These are phyloP conservation scores for Teunomyces barrocoloradensis DNA, from an alignment of 805 yeast species.

Conservation along the genomic window DNA sequence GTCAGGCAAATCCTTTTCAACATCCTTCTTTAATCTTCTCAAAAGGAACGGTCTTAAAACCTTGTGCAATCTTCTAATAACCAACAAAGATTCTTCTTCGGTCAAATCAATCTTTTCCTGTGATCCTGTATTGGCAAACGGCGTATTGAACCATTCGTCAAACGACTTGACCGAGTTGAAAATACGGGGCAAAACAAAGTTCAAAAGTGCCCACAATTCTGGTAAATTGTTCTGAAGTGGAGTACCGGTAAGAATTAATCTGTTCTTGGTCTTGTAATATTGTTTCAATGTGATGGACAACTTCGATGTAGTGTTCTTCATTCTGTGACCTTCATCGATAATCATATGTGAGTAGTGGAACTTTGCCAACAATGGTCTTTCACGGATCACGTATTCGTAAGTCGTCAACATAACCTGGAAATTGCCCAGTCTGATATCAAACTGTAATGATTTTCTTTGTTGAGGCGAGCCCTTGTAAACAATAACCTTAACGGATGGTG, in stretches of 20 bases:
- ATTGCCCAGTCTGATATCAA: slow-evolving; percentile 62
- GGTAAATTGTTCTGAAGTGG: slow-evolving; percentile 84
- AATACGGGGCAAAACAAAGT: slow-evolving; percentile 78
- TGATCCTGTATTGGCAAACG: slow-evolving; percentile 80
- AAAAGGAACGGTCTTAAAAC: slow-evolving; percentile 81
- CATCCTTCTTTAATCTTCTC: slow-evolving; percentile 83
- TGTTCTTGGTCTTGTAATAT: slow-evolving; percentile 70
- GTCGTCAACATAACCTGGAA: slow-evolving; percentile 79
- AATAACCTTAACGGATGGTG: slow-evolving; percentile 69
- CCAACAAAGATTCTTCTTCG: slow-evolving; percentile 81
- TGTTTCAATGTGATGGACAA: slow-evolving; percentile 67
- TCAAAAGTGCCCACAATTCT: slow-evolving; percentile 80
- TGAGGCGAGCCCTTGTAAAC: slow-evolving; percentile 77
- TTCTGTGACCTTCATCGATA: slow-evolving; percentile 88
- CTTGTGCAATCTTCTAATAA: slow-evolving; percentile 81
- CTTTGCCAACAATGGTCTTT: slow-evolving; percentile 65
- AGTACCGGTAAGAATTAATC: slow-evolving; percentile 84
- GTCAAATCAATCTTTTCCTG: slow-evolving; percentile 78
- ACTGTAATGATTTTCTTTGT: slow-evolving; percentile 64
- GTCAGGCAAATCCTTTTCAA: slow-evolving; percentile 81
- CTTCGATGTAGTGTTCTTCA: slow-evolving; percentile 78
- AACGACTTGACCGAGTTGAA: slow-evolving; percentile 83
- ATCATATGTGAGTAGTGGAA: slow-evolving; percentile 83
- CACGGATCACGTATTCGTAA: slow-evolving; percentile 77
- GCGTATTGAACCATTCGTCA: slow-evolving; percentile 89